Percentiles rank a stretch among this genome's conserved stretches.
Conservation (phyloP, 2,329 filamentous ascomycete species). For the Aspergillus ibericus region DNA sequence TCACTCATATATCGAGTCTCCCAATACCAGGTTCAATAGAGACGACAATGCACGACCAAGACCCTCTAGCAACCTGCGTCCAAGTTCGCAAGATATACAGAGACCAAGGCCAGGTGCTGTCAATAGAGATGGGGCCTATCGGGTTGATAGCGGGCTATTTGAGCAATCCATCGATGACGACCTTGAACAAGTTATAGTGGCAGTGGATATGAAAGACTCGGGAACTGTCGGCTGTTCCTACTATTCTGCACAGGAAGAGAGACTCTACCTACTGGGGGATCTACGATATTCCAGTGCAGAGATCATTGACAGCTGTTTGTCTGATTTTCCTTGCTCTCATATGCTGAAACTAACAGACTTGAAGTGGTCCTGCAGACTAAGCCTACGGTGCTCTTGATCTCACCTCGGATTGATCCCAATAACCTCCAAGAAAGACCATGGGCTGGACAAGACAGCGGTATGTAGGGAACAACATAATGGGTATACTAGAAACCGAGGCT, state of each 20-base stretch:
- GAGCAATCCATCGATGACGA: conserved; percentile 48
- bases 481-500: not conserved
- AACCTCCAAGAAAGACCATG: conserved; percentile 41
- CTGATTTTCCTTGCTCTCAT: conserved; percentile 11
- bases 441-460: conserved; percentile 39
- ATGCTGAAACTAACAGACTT: conserved; percentile 20
- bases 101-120: conserved; percentile 10
- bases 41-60: not conserved
- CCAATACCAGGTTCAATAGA: not conserved
- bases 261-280: conserved; percentile 75
- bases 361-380: conserved; percentile 62
- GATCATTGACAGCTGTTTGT: conserved; percentile 59
- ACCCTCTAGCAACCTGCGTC: not conserved
- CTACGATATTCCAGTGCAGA: conserved; percentile 68
- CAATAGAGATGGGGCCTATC: conserved; percentile 8
- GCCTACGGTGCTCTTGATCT: conserved; percentile 61
- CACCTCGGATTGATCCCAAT: conserved; percentile 55
- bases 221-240: conserved; percentile 80
- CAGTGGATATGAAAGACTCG: conserved; percentile 70
- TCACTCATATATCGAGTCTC: not conserved
- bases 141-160: conserved; percentile 28
- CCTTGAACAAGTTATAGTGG: conserved; percentile 73
- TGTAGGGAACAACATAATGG: conserved; percentile 20
- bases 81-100: conserved; percentile 8
- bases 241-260: conserved; percentile 69